Evolutionary conservation across 768 basidiomycete genomes (phyloP).

Genomic region (Serpula lacrymans): DNA sequence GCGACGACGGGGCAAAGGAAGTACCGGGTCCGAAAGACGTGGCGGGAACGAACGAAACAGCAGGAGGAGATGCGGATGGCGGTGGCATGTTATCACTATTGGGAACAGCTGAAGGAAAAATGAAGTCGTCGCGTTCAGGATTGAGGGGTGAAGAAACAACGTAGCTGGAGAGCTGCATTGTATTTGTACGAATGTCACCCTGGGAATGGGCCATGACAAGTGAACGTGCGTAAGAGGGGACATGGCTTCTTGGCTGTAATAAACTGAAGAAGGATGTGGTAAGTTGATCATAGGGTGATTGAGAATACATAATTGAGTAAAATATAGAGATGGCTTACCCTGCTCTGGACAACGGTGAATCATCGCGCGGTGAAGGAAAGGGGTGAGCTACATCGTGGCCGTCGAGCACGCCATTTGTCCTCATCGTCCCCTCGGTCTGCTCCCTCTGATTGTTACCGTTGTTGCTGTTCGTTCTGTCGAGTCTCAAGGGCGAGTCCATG

Average conservation of each 20-base stretch:
- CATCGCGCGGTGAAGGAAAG: constrained; percentile 28
- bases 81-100: constrained; percentile 13
- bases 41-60: constrained; percentile 6
- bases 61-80: constrained; percentile 7
- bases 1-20: constrained; percentile 21
- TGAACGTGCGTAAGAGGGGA: constrained; percentile 23
- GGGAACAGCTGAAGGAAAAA: constrained; percentile 36
- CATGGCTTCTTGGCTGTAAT: constrained; percentile 52
- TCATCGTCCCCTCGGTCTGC: constrained; percentile 3
- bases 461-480: background rate
- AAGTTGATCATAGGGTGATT: constrained; percentile 11
- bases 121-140: constrained; percentile 31
- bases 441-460: background rate
- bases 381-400: constrained; percentile 10
- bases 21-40: constrained; percentile 11
- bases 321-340: constrained; percentile 40
- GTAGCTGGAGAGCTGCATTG: constrained; percentile 62
- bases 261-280: constrained; percentile 35
- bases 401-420: background rate
- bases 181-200: constrained; percentile 60
- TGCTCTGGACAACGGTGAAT: constrained; percentile 46
- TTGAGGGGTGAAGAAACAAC: constrained; percentile 29
- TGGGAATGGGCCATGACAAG: constrained; percentile 46
- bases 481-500: background rate
- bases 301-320: constrained; percentile 3